These are phyloP conservation scores for Claviceps quebecensis DNA, from an alignment of 2,329 filamentous ascomycete species.

Conservation along the genomic window DNA sequence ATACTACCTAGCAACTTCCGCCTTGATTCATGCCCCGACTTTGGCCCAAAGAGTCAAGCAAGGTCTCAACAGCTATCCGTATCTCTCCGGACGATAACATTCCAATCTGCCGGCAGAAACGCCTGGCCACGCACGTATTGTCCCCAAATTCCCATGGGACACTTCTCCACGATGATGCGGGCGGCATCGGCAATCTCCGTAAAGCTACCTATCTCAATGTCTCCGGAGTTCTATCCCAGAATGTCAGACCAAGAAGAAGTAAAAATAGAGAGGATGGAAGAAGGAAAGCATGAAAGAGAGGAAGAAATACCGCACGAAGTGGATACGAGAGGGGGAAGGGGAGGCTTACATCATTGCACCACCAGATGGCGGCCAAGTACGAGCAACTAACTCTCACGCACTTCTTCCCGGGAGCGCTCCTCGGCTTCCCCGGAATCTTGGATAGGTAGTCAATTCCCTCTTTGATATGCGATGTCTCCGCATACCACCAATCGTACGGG, in stretches of 20 bases:
- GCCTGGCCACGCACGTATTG: background rate
- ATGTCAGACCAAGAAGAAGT: no score
- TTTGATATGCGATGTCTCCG: background rate
- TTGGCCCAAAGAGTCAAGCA: no score
- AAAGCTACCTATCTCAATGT: background rate
- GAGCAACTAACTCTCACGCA: slow-evolving; percentile 1
- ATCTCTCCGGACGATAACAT: background rate
- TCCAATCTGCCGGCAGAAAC: background rate
- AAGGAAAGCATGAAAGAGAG: background rate
- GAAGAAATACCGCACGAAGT: background rate
- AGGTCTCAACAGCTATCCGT: no score
- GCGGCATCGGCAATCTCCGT: background rate
- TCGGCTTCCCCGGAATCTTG: background rate
- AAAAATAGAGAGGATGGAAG: no score
- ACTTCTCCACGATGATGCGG: background rate
- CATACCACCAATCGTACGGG: background rate
- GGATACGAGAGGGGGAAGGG: no score
- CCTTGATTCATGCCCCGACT: no score
- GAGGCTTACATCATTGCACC: slow-evolving; percentile 3
- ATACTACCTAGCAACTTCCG: no score
- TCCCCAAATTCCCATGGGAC: background rate
- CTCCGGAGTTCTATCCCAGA: background rate
- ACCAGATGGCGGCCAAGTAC: background rate
- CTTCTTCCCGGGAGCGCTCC: background rate
- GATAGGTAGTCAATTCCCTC: background rate